A percentile compares a stretch with the other conserved stretches of the same genome.
These are phyloP conservation scores for Phytophthora ramorum DNA, from an alignment of 352 stramenopile species.

Conservation along the genomic window DNA sequence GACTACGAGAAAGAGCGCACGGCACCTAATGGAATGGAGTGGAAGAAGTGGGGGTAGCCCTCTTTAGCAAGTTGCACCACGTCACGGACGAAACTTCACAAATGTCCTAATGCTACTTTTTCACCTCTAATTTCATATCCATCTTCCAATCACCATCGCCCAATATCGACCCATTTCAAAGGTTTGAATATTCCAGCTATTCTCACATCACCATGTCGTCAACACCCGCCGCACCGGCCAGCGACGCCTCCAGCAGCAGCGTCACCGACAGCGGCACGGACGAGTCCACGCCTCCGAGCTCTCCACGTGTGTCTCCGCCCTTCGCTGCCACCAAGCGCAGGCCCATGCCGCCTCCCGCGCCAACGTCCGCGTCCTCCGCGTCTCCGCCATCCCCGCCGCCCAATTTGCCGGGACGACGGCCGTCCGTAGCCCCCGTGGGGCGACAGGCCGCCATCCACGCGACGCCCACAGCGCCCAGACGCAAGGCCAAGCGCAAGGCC, in stretches of 20 bases:
- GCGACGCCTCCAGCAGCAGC: constrained; percentile 41
- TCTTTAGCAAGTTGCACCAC: neutral
- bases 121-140: neutral
- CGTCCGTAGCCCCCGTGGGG: constrained; percentile 42
- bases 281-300: constrained; percentile 33
- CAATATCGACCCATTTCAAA: constrained; percentile 1
- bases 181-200: constrained; percentile 16
- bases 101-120: no score
- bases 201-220: constrained; percentile 23
- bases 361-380: neutral
- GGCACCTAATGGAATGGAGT: constrained; percentile 90
- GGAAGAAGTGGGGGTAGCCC: constrained; percentile 84
- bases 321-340: constrained; percentile 24
- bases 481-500: constrained; percentile 46
- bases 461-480: constrained; percentile 41
- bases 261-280: constrained; percentile 41
- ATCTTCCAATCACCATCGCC: constrained; percentile 2
- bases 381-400: constrained; percentile 32
- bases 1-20: constrained; percentile 91
- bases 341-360: neutral
- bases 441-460: constrained; percentile 51
- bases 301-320: constrained; percentile 20
- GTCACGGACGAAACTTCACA: constrained; percentile 1
- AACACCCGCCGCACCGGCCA: constrained; percentile 17
- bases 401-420: constrained; percentile 35